A percentile compares a stretch with the other conserved stretches of the same genome.
These are phyloP conservation scores for Linum tenue DNA, from an alignment of 345 rosid genomes.

Conservation along the genomic window DNA sequence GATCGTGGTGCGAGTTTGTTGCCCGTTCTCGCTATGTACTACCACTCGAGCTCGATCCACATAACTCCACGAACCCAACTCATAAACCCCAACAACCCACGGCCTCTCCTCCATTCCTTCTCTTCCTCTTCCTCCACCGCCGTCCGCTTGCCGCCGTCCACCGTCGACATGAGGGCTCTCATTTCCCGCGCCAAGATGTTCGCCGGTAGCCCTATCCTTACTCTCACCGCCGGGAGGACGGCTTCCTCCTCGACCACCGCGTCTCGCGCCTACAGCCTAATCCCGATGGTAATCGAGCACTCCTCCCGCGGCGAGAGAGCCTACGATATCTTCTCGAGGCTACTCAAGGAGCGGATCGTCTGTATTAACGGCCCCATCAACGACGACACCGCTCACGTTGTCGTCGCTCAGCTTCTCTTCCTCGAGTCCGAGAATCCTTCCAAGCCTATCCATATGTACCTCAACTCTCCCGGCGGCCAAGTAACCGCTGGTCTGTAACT, in stretches of 20 bases:
- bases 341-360: conserved; percentile 84
- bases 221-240: background rate
- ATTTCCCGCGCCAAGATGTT: conserved; percentile 19
- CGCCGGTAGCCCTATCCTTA: background rate
- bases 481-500: conserved; percentile 71
- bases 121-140: background rate
- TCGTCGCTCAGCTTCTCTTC: conserved; percentile 95
- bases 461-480: conserved; percentile 95
- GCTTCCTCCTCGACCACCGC: background rate
- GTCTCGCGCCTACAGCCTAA: conserved; percentile 49
- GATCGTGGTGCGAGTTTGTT: no score
- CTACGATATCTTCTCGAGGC: conserved; percentile 88
- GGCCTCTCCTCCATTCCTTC: background rate
- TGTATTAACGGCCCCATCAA: conserved; percentile 90
- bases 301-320: conserved; percentile 98
- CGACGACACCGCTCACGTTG: conserved; percentile 89
- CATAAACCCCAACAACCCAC: background rate
- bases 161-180: conserved; percentile 18
- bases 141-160: background rate
- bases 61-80: background rate
- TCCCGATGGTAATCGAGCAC: conserved; percentile 98
- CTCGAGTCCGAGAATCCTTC: conserved; percentile 98
- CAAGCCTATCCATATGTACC: conserved; percentile 95
- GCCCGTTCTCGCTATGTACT: no score
- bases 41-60: background rate